Evolutionary conservation across 2,329 filamentous ascomycete genomes (phyloP).

Genomic region (Scedosporium apiospermum): DNA sequence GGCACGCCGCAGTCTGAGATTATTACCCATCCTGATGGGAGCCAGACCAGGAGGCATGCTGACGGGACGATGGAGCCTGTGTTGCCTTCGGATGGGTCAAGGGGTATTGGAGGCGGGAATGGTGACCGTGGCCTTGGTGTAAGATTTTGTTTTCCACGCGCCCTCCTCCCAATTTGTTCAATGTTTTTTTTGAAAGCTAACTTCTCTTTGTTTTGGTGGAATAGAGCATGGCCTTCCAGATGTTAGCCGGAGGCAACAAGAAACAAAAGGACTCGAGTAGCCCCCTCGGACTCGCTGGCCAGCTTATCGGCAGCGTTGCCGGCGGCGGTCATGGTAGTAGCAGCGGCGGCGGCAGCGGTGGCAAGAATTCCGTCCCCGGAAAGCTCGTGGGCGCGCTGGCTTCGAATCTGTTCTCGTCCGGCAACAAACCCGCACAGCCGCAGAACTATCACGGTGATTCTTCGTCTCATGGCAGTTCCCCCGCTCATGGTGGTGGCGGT

Average conservation of each 20-base stretch:
- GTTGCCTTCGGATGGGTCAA: slow-evolving; percentile 37
- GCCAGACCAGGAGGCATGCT: slow-evolving; percentile 49
- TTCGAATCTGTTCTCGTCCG: slow-evolving; percentile 43
- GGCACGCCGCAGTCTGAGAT: slow-evolving; percentile 43
- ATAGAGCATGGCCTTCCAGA: slow-evolving; percentile 52
- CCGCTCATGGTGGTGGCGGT: slow-evolving; percentile 40
- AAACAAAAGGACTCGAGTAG: slow-evolving; percentile 26
- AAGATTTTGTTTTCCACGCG: slow-evolving; percentile 27
- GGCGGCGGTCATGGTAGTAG: slow-evolving; percentile 23
- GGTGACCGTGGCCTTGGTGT: slow-evolving; percentile 58
- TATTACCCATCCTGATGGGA: slow-evolving; percentile 54
- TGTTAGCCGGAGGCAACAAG: slow-evolving; percentile 42
- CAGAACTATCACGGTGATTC: slow-evolving; percentile 40
- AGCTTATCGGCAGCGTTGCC: slow-evolving; percentile 36
- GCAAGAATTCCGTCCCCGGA: slow-evolving; percentile 32
- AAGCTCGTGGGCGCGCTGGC: slow-evolving; percentile 49
- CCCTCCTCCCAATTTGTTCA: background rate
- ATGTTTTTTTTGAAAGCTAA: background rate
- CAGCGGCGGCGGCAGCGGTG: slow-evolving; percentile 19
- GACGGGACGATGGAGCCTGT: slow-evolving; percentile 54
- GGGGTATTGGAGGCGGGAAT: slow-evolving; percentile 39
- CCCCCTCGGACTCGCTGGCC: slow-evolving; percentile 36
- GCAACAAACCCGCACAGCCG: slow-evolving; percentile 13
- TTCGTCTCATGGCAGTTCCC: slow-evolving; percentile 21
- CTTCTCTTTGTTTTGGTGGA: slow-evolving; percentile 6